Evolutionary conservation across 176 grass and related monocot genomes (phyloP).

Genomic region (Saccharum officinarum): DNA sequence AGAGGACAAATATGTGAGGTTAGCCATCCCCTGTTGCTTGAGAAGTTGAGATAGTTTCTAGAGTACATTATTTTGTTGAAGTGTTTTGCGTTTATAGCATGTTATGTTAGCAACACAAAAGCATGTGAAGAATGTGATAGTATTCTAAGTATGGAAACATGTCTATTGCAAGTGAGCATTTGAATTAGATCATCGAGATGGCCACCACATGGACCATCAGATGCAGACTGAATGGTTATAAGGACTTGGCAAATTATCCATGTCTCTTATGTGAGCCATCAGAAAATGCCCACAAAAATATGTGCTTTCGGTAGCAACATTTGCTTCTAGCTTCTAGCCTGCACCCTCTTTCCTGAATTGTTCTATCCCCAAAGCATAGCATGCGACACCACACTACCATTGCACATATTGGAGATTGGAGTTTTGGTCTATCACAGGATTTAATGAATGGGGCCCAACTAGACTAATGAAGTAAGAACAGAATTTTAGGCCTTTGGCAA

Average conservation of each 20-base stretch:
- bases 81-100: neutral
- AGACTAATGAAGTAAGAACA: neutral
- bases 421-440: neutral
- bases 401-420: neutral
- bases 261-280: neutral
- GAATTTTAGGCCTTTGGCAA: neutral
- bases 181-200: neutral
- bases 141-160: neutral
- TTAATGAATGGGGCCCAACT: neutral
- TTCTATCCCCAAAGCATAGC: neutral
- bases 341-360: neutral
- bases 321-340: neutral
- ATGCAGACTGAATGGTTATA: neutral
- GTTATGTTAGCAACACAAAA: neutral
- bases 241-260: neutral
- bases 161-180: neutral
- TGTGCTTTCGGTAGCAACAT: neutral
- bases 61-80: neutral
- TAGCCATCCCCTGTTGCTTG: neutral
- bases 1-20: conserved; percentile 58
- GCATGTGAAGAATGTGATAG: neutral
- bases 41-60: conserved; percentile 1
- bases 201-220: neutral
- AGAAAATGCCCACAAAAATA: neutral
- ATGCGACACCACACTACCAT: neutral